Base-by-base conservation (phyloP, 2,329 filamentous ascomycete genomes). In the Alternaria arbusti region DNA sequence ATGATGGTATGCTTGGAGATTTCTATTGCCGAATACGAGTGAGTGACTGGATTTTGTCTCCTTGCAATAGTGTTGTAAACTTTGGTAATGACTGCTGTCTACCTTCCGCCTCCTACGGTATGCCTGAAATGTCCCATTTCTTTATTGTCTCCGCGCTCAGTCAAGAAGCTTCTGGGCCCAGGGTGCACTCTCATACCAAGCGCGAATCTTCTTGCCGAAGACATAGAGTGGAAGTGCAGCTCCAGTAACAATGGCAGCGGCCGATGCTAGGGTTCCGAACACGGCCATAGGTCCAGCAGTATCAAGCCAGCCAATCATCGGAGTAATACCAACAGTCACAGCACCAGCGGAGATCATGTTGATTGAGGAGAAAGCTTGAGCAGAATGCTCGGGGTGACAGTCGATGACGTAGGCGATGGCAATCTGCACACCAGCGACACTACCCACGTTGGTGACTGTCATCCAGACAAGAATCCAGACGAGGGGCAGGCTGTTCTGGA, bases 321-420 rank as follows among this genome's bases (percentile, higher is more conserved):
- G 56, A 15, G 44, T 57, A 8, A 63, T 23, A 2, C 40, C 63
- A 15, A 61, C 45, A 1, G 60, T 63, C 2, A 57, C 57, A 9
- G 44, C 40, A 10, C 25, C 63, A 2, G 65, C 65, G 0, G 59
- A 49, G 26, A 64, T 25, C 54, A 66, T 52, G 10, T 64, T 66
- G 51, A 68, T 59, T 3, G 63, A 47, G 2, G 60, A 36, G 9
- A 66, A 68, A 13, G 65, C 60, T 47, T 68, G 63, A 10, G 63
- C 63, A 4, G 65, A 65, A 40, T 68, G 59, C 12, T 66, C 50
- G 1, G 65, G 63, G 20, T 66, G 57, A 51, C 65, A 68, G 51
- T 68, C 65, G 13, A 66, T 66, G 22, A 66, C 63, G n/a, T 68
- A 68, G 4, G 63, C 46, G 11, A 66, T 49, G 5, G 63, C 56